These are phyloP conservation scores for Neurospora sp. DNA, from an alignment of 495 filamentous ascomycete genomes.

Conservation along the genomic window DNA sequence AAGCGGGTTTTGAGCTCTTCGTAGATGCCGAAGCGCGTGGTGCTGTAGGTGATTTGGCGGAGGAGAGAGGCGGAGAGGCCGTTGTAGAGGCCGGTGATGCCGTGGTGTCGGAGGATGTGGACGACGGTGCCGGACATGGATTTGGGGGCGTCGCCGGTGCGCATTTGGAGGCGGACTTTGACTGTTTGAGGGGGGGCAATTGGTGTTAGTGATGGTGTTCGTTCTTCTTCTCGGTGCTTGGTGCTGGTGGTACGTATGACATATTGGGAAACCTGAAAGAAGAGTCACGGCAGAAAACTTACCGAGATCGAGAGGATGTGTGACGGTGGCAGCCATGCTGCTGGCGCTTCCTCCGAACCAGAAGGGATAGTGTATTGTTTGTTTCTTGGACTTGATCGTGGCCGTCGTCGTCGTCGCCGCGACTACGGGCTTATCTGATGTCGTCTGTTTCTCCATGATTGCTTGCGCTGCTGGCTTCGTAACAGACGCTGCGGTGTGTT, in stretches of 20 bases:
- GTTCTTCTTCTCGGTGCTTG: not conserved
- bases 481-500: not conserved
- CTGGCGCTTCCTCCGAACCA: constrained; percentile 94
- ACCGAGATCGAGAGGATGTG: constrained; percentile 83
- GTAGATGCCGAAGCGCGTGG: constrained; percentile 88
- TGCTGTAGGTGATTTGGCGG: constrained; percentile 86
- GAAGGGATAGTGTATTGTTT: constrained; percentile 60
- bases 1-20: constrained; percentile 70
- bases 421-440: not conserved
- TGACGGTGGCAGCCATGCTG: constrained; percentile 79
- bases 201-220: not conserved
- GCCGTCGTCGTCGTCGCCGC: constrained; percentile 4
- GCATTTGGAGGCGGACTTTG: constrained; percentile 78
- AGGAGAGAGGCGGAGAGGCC: constrained; percentile 87
- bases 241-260: not conserved
- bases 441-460: not conserved
- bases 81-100: constrained; percentile 67
- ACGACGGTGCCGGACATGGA: constrained; percentile 73
- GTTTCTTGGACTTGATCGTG: constrained; percentile 29
- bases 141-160: constrained; percentile 52
- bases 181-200: not conserved
- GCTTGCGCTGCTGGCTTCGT: not conserved
- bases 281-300: constrained; percentile 20
- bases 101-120: constrained; percentile 55
- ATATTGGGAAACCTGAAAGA: too few relatives aligned